Base-by-base conservation (phyloP, 176 grass and related monocot species). In the Bromus sterilis region DNA sequence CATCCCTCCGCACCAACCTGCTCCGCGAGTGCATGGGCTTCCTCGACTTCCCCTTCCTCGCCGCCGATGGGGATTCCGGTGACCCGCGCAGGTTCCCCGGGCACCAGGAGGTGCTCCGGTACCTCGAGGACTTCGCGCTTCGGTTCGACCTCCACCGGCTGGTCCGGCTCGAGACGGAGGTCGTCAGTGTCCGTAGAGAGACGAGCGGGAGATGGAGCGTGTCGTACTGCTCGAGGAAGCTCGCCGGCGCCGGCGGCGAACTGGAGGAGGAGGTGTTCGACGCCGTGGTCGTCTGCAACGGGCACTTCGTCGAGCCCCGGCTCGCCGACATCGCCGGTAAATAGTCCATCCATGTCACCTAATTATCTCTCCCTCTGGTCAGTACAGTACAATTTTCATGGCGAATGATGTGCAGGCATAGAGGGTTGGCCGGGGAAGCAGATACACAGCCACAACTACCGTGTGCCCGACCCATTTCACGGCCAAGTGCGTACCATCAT, bases 1-100 rank as follows among this genome's bases (percentile, higher is more conserved):
- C 75, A 12, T 97, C 92, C 15, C 92, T 97, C 37, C 88, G 86
- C 62, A 92, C 86, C 30, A 97, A 94, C 74, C 78, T 97, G 9
- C 87, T 92, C 0, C 87, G 89, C 20, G 95, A 98, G 86, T 36
- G 13, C 56, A 98, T 98, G 95, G 90, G 90, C 21, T 98, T 93
- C 74, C 63, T 88, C 21, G 90, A 98, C 65, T 93, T 91, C 72
- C 95, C 95, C 44, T 98, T 94, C 76, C 61, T 13, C 33, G 33
- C 80, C 59, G 23, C 0, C 88, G 88, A 5, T 1, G 12, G 15
- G 12, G 4, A 0, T 61, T 89, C 29, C 25, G 76, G 32, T 9
- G 86, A 93, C 42, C 30, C 75, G 7, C 83, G 91, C 32, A 51
- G 86, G 61, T 93, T 78, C 56, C 91, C 91, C 0, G 84, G 80